Conservation (phyloP, 805 yeast genomes). For the Tetrapisispora pingtungensis region DNA sequence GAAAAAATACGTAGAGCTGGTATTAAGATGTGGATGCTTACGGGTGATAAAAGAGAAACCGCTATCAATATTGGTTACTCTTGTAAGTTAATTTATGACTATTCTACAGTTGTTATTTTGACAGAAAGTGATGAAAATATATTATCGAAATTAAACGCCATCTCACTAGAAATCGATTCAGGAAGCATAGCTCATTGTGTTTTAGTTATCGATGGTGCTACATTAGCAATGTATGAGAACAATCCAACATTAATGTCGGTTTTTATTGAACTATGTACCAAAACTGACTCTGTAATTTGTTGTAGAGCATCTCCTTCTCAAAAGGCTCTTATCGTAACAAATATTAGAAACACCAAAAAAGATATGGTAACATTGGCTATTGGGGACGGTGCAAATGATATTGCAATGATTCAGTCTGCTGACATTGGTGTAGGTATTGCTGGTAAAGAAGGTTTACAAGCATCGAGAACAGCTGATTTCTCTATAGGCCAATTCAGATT, state of each 20-base stretch:
- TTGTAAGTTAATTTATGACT: constrained; percentile 85
- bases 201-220: constrained; percentile 88
- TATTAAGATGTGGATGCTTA: constrained; percentile 93
- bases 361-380: constrained; percentile 81
- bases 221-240: constrained; percentile 60
- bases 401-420: constrained; percentile 98
- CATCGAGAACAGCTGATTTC: constrained; percentile 90
- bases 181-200: constrained; percentile 90
- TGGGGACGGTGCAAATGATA: constrained; percentile 99
- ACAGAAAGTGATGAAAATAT: constrained; percentile 47
- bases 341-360: constrained; percentile 62
- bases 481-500: constrained; percentile 91
- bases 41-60: constrained; percentile 97
- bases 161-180: constrained; percentile 59
- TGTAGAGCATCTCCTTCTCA: constrained; percentile 97
- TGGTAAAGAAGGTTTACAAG: constrained; percentile 94
- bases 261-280: constrained; percentile 76
- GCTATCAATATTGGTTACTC: constrained; percentile 96
- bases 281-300: constrained; percentile 83
- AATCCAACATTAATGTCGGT: constrained; percentile 64
- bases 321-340: constrained; percentile 78
- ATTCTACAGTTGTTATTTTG: constrained; percentile 76
- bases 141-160: constrained; percentile 59
- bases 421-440: constrained; percentile 97
- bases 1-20: constrained; percentile 90